Conservation (phyloP, 106 monocot species). For the Chionographis japonica region DNA sequence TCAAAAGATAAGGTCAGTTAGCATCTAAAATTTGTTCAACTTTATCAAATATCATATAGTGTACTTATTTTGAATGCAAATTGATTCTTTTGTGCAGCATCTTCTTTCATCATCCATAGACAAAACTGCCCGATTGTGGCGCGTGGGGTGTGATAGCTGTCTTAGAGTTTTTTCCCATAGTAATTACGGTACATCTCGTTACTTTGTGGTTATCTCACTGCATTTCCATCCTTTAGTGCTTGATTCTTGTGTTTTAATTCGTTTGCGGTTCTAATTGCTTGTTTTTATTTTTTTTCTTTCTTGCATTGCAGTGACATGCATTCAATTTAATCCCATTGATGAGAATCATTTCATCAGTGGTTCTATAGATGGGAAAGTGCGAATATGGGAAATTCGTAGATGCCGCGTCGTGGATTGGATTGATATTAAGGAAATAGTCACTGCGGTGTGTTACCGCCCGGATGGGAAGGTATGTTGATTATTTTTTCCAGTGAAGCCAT, state of each 20-base stretch:
- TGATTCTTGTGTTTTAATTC: background rate
- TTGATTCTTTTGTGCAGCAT: conserved; percentile 32
- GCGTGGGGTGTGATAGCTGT: conserved; percentile 35
- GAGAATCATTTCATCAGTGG: conserved; percentile 66
- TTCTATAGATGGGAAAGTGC: conserved; percentile 69
- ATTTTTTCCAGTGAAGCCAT: background rate
- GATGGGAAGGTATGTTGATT: conserved; percentile 52
- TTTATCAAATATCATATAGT: background rate
- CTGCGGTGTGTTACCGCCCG: conserved; percentile 55
- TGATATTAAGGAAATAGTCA: conserved; percentile 58
- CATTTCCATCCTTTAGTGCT: too few relatives aligned
- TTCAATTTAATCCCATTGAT: conserved; percentile 62
- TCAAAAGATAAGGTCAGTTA: conserved; percentile 55
- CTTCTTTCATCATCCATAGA: conserved; percentile 65
- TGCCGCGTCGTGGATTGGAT: conserved; percentile 59
- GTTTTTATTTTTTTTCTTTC: conserved; percentile 1
- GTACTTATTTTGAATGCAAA: too few relatives aligned
- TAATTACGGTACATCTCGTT: conserved; percentile 37
- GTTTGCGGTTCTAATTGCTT: background rate
- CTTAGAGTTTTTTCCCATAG: conserved; percentile 58
- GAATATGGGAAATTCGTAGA: conserved; percentile 41
- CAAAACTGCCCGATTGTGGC: conserved; percentile 69
- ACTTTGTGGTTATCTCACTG: too few relatives aligned
- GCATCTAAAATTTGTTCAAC: background rate
- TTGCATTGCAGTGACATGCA: conserved; percentile 50